These are phyloP conservation scores for Tolypocladium cylindrosporum DNA, from an alignment of 2,329 filamentous ascomycete genomes.

Conservation along the genomic window DNA sequence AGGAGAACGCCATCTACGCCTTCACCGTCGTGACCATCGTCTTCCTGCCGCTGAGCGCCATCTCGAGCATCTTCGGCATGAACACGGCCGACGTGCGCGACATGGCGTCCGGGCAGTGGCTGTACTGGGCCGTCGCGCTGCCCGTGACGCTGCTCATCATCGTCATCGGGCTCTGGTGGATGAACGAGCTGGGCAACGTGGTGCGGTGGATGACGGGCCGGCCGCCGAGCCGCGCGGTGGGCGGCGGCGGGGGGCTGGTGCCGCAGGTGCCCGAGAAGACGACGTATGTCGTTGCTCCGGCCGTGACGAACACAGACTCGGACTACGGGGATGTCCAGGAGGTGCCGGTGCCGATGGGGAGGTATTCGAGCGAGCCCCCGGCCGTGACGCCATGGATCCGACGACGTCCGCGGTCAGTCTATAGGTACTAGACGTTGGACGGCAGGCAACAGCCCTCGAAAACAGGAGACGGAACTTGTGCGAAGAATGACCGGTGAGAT, in stretches of 20 bases:
- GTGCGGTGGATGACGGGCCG: conserved; percentile 17
- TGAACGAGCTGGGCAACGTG: conserved; percentile 29
- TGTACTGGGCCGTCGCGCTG: conserved; percentile 39
- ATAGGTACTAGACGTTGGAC: not conserved
- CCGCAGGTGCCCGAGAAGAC: not conserved
- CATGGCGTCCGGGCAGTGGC: conserved; percentile 36
- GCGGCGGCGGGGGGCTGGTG: not conserved
- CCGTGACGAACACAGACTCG: not conserved
- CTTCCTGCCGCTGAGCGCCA: conserved; percentile 35
- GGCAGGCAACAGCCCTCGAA: too few species aligned
- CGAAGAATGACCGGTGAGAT: not conserved
- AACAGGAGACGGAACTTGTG: not conserved
- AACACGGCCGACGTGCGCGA: conserved; percentile 40
- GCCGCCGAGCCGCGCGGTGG: not conserved
- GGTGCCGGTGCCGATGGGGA: not conserved
- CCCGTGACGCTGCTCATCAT: conserved; percentile 34
- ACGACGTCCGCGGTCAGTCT: not conserved
- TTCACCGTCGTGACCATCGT: conserved; percentile 40
- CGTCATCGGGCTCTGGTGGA: conserved; percentile 28
- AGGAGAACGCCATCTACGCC: conserved; percentile 37
- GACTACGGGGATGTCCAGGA: not conserved
- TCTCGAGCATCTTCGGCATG: conserved; percentile 42
- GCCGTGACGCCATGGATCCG: not conserved
- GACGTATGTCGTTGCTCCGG: not conserved
- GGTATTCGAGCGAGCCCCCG: not conserved